Evolutionary conservation across 1,284 basidiomycete species (phyloP).

Genomic region (Ganoderma lucidum): DNA sequence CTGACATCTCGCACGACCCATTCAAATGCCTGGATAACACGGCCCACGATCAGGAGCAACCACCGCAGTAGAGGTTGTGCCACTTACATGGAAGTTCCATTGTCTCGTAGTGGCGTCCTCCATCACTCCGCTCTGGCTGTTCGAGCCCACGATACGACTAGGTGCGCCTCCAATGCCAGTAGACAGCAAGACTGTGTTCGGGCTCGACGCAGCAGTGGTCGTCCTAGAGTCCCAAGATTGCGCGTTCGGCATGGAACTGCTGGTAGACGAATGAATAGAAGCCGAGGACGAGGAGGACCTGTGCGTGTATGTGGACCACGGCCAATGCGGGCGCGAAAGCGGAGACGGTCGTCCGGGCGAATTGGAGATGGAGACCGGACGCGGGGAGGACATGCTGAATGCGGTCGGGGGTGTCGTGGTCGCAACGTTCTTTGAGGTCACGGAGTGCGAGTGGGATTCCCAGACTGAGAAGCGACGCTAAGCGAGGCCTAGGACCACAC

Average conservation of each 20-base stretch:
- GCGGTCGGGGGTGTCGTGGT: not conserved
- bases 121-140: slow-evolving; percentile 29
- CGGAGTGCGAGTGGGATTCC: not conserved
- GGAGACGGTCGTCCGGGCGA: slow-evolving; percentile 56
- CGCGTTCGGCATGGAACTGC: slow-evolving; percentile 34
- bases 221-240: slow-evolving; percentile 42
- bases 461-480: slow-evolving; percentile 7
- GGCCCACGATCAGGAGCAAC: not conserved
- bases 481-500: too few species aligned
- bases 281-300: slow-evolving; percentile 44
- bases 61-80: not conserved
- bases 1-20: slow-evolving; percentile 67
- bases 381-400: slow-evolving; percentile 51
- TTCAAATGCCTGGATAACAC: slow-evolving; percentile 62
- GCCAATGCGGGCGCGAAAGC: slow-evolving; percentile 65
- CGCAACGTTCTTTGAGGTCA: slow-evolving; percentile 18
- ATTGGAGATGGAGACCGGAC: slow-evolving; percentile 45
- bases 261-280: slow-evolving; percentile 34
- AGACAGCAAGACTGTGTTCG: slow-evolving; percentile 37
- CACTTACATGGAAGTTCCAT: slow-evolving; percentile 66
- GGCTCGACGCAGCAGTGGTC: slow-evolving; percentile 34
- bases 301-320: slow-evolving; percentile 56
- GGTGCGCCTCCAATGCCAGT: slow-evolving; percentile 28
- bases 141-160: slow-evolving; percentile 19
- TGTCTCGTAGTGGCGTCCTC: slow-evolving; percentile 61